phyloP scores from a whole-genome alignment of 495 filamentous ascomycete species.

The Xanthoparmelia taractica region DNA sequence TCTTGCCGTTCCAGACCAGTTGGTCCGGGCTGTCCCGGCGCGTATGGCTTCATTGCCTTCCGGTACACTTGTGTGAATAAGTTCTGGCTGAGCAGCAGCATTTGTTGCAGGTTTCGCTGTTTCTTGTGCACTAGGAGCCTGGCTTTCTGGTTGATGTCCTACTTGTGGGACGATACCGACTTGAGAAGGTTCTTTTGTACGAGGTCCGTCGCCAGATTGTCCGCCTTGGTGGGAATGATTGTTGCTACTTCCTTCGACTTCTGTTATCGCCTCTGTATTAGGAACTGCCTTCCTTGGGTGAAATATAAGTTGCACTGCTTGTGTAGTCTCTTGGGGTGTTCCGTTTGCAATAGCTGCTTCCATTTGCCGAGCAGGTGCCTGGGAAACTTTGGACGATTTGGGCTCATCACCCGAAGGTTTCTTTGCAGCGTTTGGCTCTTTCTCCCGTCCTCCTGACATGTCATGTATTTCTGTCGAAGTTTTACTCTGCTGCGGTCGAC shows the following conservation, averaged over 20 bases:
- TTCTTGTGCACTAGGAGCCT: neutral
- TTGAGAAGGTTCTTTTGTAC: neutral
- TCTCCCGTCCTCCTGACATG: neutral
- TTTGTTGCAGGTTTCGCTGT: neutral
- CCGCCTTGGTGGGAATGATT: neutral
- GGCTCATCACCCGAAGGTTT: neutral
- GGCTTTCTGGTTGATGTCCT: neutral
- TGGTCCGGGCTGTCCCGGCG: neutral
- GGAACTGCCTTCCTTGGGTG: neutral
- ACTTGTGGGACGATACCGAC: neutral
- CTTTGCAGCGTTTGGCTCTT: neutral
- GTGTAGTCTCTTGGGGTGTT: neutral
- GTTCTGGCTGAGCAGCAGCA: neutral
- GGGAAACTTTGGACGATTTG: neutral
- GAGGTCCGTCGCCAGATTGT: neutral
- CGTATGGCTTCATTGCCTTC: neutral
- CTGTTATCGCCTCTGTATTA: neutral
- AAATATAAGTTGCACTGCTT: neutral
- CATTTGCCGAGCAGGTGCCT: neutral
- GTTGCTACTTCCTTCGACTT: neutral
- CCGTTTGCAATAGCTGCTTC: neutral
- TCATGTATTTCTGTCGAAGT: neutral
- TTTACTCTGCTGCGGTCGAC: neutral
- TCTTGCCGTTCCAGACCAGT: conserved; percentile 1
- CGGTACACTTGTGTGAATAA: neutral